Conservation (phyloP, 225 moss, liverwort and hornwort genomes). For the Straminergon stramineum region DNA sequence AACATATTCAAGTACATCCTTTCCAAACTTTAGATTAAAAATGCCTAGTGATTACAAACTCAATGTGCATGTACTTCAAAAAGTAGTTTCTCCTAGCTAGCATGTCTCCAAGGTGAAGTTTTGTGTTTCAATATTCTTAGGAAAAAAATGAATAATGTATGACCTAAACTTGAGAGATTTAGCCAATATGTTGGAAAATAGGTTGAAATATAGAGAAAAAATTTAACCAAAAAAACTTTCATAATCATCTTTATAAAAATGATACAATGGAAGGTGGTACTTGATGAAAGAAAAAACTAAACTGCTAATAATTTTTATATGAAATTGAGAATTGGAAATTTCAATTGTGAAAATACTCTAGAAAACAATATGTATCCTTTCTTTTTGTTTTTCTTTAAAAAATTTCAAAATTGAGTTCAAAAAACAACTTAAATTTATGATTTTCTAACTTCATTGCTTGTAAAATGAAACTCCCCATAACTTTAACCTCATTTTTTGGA, state of each 20-base stretch:
- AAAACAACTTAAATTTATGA: too few species aligned
- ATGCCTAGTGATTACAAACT: not conserved
- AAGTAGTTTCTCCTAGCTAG: not conserved
- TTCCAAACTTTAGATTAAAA: not conserved
- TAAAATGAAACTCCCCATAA: too few species aligned
- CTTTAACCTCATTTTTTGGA: too few species aligned
- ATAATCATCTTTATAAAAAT: not conserved
- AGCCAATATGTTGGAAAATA: not conserved
- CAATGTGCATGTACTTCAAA: not conserved
- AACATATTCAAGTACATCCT: not conserved
- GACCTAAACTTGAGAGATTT: not conserved
- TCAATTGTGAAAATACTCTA: too few species aligned
- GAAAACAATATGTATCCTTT: too few species aligned
- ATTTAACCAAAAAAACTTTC: not conserved
- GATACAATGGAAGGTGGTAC: too few species aligned
- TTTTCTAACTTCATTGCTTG: too few species aligned
- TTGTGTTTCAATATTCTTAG: not conserved
- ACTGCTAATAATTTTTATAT: too few species aligned
- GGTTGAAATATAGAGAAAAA: not conserved
- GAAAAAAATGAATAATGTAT: not conserved
- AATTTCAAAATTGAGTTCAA: too few species aligned
- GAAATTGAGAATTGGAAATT: too few species aligned
- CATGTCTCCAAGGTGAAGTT: accelerated
- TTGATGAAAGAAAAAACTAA: too few species aligned
- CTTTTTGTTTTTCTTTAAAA: too few species aligned